Evolutionary conservation across 73 alveolate species (phyloP), one percentile per base, ranked within the genome.

Genomic region (Paramecium caudatum): DNA sequence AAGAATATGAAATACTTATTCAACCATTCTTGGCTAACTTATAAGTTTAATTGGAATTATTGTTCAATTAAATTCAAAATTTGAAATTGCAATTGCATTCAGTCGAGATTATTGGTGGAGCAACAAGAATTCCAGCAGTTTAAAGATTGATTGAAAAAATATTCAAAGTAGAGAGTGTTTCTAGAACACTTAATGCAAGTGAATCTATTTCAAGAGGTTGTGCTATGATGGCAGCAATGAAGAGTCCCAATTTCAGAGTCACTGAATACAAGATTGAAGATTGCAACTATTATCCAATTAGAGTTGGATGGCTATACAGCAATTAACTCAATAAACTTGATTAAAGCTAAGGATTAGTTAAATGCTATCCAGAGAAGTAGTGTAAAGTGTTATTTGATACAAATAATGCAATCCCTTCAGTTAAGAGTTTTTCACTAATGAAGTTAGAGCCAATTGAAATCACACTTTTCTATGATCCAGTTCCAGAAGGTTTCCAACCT

Each of bases 141-240:
- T 90, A 97, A 94, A 95, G 91, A 48, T 91, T 91, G n/a, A 91
- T 92, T 32, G 94, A 96, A 90, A 95, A 97, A 82, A 94, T 95
- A n/a, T 94, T 98, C 93, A 94, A 95, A 74, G 94, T 95, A 61
- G 98, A 96, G 82, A 62, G 70, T 33, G 98, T 97, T 27, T 90
- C 95, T 81, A 97, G 97, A 91, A 98, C 99, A 19, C 95, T 98
- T 92, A 96, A 98, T 74, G 96, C 99, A 23, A 98, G 96, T 62
- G 99, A 98, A 93, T 94, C 98, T 27, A 98, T 98, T 17, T 98
- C 99, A 1, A 94, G 99, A 86, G 99, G 99, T 9, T 95, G 99
- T 91, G 97, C 99, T 5, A 95, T 98, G 80, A 96, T 92, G 97
- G 99, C 99, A 8, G 99, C 99, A 74, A 98, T 98, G 99, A 91